Evolutionary conservation across 2,329 filamentous ascomycete species (phyloP).

Genomic region (Chaetothyriales sp.): DNA sequence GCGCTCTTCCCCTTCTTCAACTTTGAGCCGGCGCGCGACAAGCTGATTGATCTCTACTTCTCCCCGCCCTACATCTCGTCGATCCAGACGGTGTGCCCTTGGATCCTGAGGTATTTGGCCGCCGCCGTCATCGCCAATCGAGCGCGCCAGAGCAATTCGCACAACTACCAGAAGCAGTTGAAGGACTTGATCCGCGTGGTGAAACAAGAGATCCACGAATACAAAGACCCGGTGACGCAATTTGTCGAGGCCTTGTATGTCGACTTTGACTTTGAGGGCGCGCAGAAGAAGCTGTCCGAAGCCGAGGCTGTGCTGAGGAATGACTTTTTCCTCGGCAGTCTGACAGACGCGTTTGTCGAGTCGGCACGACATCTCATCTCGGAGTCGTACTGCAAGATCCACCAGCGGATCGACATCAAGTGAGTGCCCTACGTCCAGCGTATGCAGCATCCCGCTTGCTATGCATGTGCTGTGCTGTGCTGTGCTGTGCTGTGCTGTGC

Average conservation of each 20-base stretch:
- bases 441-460: too few species aligned
- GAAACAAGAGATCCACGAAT: constrained; percentile 94
- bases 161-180: constrained; percentile 90
- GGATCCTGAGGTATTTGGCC: constrained; percentile 87
- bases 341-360: constrained; percentile 81
- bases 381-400: constrained; percentile 99
- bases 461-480: background rate
- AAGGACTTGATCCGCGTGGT: constrained; percentile 95
- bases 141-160: constrained; percentile 64
- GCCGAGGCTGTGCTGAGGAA: constrained; percentile 82
- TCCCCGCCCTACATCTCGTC: constrained; percentile 97
- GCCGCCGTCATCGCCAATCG: constrained; percentile 92
- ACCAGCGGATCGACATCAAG: constrained; percentile 95
- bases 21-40: constrained; percentile 79
- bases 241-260: constrained; percentile 95
- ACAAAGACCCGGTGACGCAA: constrained; percentile 86
- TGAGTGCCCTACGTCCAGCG: constrained; percentile 28
- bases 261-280: constrained; percentile 94
- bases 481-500: background rate
- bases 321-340: constrained; percentile 87
- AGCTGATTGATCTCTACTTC: constrained; percentile 92
- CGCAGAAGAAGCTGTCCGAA: constrained; percentile 70
- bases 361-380: constrained; percentile 92
- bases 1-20: constrained; percentile 98
- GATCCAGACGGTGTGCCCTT: constrained; percentile 94